Conservation (phyloP, 2,329 filamentous ascomycete species). For the Calonectria montana region DNA sequence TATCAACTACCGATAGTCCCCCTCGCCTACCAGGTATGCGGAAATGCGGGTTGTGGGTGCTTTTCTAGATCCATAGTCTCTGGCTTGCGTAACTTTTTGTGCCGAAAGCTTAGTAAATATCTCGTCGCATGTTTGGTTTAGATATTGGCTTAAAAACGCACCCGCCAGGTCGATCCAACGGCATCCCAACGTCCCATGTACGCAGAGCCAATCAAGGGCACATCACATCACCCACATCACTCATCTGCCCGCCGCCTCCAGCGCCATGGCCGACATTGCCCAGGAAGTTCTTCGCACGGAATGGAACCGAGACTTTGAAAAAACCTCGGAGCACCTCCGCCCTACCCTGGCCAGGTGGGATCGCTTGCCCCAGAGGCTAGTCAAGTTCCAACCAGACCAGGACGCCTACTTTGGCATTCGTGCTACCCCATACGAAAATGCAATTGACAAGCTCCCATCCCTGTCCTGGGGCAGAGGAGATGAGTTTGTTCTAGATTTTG, state of each 20-base stretch:
- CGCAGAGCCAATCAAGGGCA: background rate
- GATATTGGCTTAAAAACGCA: slow-evolving; percentile 1
- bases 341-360: slow-evolving; percentile 22
- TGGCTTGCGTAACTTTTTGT: background rate
- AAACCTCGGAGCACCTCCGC: slow-evolving; percentile 11
- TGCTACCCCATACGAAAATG: slow-evolving; percentile 1
- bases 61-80: background rate
- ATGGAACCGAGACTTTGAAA: slow-evolving; percentile 27
- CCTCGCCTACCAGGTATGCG: background rate
- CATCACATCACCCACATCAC: background rate
- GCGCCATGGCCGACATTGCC: slow-evolving; percentile 8
- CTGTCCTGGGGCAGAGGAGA: slow-evolving; percentile 24
- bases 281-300: slow-evolving; percentile 15
- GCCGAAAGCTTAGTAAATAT: background rate
- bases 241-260: too few relatives aligned
- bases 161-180: background rate
- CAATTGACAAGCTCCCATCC: slow-evolving; percentile 14
- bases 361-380: slow-evolving; percentile 19
- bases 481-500: slow-evolving; percentile 30
- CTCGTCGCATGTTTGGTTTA: background rate
- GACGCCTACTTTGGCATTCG: slow-evolving; percentile 20
- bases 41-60: background rate
- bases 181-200: background rate
- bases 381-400: slow-evolving; percentile 20
- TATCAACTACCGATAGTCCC: slow-evolving; percentile 12